phyloP scores from a whole-genome alignment of 1,284 basidiomycete species.

The Exobasidium cylindrosporum region DNA sequence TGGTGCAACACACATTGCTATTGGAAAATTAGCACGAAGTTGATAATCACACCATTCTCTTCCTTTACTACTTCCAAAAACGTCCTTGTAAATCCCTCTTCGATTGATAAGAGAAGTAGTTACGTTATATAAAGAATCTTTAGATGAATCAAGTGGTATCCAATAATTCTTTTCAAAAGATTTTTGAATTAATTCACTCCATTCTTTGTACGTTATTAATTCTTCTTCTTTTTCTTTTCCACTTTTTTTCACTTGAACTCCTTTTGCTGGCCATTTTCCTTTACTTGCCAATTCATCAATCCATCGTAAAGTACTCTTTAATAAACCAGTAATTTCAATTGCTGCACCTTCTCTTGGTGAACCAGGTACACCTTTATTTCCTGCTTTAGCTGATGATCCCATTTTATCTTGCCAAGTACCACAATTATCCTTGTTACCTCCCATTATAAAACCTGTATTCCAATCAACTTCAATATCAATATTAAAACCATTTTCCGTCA shows the following conservation, averaged over 20 bases:
- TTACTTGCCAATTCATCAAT: constrained; percentile 66
- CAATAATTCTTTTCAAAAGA: constrained; percentile 90
- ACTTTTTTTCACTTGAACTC: constrained; percentile 72
- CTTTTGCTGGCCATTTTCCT: constrained; percentile 77
- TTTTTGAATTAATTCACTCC: constrained; percentile 76
- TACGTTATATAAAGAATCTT: constrained; percentile 72
- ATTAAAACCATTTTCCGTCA: constrained; percentile 88
- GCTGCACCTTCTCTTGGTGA: constrained; percentile 94
- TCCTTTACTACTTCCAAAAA: constrained; percentile 62
- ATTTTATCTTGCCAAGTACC: constrained; percentile 54
- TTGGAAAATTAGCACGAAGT: constrained; percentile 71
- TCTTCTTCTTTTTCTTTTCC: constrained; percentile 65
- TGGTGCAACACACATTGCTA: constrained; percentile 95
- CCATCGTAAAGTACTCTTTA: constrained; percentile 92
- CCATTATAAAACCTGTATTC: constrained; percentile 83
- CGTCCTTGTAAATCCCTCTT: constrained; percentile 97
- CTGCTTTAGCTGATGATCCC: constrained; percentile 62
- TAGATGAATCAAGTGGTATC: constrained; percentile 73
- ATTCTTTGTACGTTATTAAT: constrained; percentile 82
- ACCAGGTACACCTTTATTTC: constrained; percentile 88
- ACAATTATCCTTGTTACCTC: constrained; percentile 66
- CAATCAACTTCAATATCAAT: constrained; percentile 92
- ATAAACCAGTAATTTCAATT: constrained; percentile 86
- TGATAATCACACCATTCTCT: constrained; percentile 94
- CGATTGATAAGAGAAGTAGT: constrained; percentile 75